Evolutionary conservation across 176 grass and related monocot genomes (phyloP).

Genomic region (Oryza punctata): DNA sequence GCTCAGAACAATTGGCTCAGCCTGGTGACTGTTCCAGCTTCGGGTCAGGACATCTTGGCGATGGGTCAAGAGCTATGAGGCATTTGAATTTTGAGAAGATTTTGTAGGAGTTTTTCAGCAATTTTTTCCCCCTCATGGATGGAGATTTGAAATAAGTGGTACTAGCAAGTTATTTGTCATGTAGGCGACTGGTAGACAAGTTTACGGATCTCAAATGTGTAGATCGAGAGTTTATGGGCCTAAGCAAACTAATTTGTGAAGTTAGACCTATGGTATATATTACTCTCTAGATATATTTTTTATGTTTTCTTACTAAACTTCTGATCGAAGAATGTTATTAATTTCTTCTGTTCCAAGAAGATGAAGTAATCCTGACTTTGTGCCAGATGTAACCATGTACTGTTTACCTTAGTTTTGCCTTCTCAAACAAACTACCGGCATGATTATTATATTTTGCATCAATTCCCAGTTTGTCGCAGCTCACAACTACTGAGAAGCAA

Average conservation of each 20-base stretch:
- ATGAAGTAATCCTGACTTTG: background rate
- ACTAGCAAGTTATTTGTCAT: too few species aligned
- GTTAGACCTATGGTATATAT: background rate
- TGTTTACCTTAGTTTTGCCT: too few species aligned
- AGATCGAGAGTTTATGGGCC: background rate
- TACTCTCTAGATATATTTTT: too few species aligned
- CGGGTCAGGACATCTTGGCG: background rate
- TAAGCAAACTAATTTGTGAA: background rate
- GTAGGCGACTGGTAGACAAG: too few species aligned
- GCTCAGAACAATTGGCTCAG: background rate
- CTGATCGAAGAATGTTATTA: too few species aligned
- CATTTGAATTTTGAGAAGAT: conserved; percentile 4
- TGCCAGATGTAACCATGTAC: too few species aligned
- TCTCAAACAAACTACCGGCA: too few species aligned
- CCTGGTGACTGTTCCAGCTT: conserved; percentile 13
- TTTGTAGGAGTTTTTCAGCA: conserved; percentile 10
- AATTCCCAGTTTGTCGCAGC: too few species aligned
- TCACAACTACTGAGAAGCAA: too few species aligned
- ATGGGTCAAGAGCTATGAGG: background rate
- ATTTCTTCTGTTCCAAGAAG: background rate
- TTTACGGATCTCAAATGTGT: too few species aligned
- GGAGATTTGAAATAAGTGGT: background rate
- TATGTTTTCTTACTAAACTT: background rate
- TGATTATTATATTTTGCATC: too few species aligned
- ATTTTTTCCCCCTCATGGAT: background rate